phyloP scores from a whole-genome alignment of 2,329 filamentous ascomycete genomes.

The Apiospora phragmitis region DNA sequence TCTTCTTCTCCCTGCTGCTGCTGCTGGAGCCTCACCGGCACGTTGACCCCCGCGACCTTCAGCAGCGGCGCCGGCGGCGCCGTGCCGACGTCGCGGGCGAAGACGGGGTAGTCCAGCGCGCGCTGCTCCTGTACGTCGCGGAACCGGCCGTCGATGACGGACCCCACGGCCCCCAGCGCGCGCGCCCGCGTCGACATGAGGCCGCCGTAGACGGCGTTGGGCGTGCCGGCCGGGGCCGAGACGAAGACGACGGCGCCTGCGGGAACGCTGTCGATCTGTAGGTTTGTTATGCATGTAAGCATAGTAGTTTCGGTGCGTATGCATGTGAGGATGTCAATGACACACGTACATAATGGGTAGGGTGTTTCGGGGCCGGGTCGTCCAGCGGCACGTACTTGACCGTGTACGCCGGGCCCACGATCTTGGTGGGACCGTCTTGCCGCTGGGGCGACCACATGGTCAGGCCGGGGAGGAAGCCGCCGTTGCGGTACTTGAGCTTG shows the following conservation, averaged over 20 bases:
- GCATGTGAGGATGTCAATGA: too few species aligned
- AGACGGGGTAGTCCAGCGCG: constrained; percentile 46
- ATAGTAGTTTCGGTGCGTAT: too few species aligned
- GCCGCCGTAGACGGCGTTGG: constrained; percentile 55
- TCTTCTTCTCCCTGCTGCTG: constrained; percentile 30
- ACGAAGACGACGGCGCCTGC: constrained; percentile 50
- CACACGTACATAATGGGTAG: constrained; percentile 45
- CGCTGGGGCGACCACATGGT: constrained; percentile 55
- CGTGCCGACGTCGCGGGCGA: constrained; percentile 45
- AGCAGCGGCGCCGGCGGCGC: constrained; percentile 42
- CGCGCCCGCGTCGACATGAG: constrained; percentile 52
- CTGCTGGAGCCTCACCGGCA: constrained; percentile 40
- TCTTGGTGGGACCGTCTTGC: constrained; percentile 51
- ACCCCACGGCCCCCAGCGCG: constrained; percentile 44
- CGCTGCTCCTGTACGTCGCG: constrained; percentile 56
- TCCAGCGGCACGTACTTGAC: constrained; percentile 51
- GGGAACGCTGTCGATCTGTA: constrained; percentile 51
- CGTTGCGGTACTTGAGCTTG: constrained; percentile 48
- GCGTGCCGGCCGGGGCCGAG: constrained; percentile 43
- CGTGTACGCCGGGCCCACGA: constrained; percentile 56
- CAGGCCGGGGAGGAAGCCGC: constrained; percentile 54
- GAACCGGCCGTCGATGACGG: constrained; percentile 52
- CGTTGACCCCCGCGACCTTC: constrained; percentile 44
- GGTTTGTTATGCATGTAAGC: not conserved
- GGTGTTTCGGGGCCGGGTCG: constrained; percentile 45